Percentiles rank a stretch among this genome's conserved stretches.
Conservation (phyloP, 441 rosid species). For the Hura crepitans region DNA sequence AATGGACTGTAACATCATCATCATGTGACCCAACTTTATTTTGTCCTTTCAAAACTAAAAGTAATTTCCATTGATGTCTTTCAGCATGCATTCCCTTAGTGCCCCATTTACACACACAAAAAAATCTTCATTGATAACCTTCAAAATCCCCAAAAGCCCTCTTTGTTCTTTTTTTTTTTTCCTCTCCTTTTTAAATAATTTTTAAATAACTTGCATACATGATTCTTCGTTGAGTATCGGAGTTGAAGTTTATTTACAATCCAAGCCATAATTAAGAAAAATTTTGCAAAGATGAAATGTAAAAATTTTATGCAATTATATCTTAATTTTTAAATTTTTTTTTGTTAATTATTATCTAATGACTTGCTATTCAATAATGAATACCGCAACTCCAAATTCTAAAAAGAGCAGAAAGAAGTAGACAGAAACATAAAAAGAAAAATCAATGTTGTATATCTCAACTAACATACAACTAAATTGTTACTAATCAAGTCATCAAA, state of each 20-base stretch:
- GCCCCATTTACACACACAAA: conserved; percentile 19
- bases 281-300: no score
- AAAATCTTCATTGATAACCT: conserved; percentile 35
- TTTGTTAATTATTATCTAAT: no score
- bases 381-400: no score
- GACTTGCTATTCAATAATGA: no score
- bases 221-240: no score
- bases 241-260: no score
- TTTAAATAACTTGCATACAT: conserved; percentile 8
- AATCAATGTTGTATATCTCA: background rate
- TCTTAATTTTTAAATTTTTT: no score
- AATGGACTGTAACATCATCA: background rate
- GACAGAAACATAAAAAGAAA: background rate
- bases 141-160: conserved; percentile 26
- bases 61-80: conserved; percentile 27
- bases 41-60: conserved; percentile 22
- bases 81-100: conserved; percentile 17
- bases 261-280: no score
- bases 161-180: conserved; percentile 13
- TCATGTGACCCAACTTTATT: conserved; percentile 28
- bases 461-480: conserved; percentile 22
- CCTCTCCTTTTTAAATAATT: background rate
- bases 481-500: conserved; percentile 32
- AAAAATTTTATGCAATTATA: no score
- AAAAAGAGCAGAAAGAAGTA: background rate